Conservation (phyloP, 1,284 basidiomycete species). For the Irpex sp. region DNA sequence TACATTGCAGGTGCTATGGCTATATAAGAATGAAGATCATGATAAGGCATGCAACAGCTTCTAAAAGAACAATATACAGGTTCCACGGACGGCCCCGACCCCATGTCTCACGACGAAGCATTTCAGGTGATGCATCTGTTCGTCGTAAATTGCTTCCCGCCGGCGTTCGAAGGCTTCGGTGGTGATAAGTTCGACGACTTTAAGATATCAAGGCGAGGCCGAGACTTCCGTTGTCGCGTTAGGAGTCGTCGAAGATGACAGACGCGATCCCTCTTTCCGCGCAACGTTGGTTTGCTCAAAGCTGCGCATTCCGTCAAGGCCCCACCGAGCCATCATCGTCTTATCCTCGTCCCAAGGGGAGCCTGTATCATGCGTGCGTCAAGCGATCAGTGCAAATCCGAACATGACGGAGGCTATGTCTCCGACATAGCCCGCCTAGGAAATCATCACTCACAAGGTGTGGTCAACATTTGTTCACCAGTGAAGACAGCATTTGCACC, state of each 20-base stretch:
- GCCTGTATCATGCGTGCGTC: constrained; percentile 37
- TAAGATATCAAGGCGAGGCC: background rate
- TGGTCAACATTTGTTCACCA: constrained; percentile 96
- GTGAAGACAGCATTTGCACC: constrained; percentile 99
- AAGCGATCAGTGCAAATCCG: background rate
- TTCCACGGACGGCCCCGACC: background rate
- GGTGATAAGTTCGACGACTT: background rate
- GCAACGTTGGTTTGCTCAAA: constrained; percentile 63
- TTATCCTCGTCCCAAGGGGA: constrained; percentile 94
- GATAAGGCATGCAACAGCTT: background rate
- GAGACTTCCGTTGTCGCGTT: background rate
- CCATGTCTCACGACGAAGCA: background rate
- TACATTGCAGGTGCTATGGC: constrained; percentile 2
- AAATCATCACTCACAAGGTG: constrained; percentile 61
- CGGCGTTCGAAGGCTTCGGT: background rate
- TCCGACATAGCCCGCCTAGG: background rate
- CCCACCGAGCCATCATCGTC: constrained; percentile 92
- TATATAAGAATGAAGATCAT: background rate
- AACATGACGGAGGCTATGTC: background rate
- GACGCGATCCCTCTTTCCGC: constrained; percentile 41
- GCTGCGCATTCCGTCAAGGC: constrained; percentile 86
- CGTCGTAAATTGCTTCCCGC: background rate
- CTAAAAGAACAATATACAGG: background rate
- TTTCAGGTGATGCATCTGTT: background rate
- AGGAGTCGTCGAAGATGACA: constrained; percentile 21